Base-by-base conservation (phyloP, 2,329 filamentous ascomycete genomes). In the Gaeumannomyces tritici region DNA sequence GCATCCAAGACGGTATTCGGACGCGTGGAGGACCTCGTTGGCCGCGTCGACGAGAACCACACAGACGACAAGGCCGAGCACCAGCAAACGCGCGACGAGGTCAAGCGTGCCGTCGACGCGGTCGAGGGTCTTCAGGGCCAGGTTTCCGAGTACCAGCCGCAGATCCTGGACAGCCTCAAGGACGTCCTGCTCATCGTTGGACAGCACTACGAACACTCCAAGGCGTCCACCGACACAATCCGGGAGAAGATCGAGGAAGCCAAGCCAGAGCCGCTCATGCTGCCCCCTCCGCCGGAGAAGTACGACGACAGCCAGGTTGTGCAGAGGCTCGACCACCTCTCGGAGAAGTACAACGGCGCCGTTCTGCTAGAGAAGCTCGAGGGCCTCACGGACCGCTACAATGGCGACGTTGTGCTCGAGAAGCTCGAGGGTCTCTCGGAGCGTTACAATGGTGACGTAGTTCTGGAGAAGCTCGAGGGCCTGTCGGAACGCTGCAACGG, bases 141-240 rank as follows among this genome's bases (percentile, higher is more conserved):
- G 63, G 83, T 96, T 33, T 84, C 83, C 11, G 92, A 97, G 72
- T 89, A 89, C 66, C 89, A 97, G 68, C 95, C 95, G 1, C 89
- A 96, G 75, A 89, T 98, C 67, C 83, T 97, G 63, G 88, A 93
- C 61, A 85, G 90, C 0, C 85, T 99, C 66, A 89, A 91, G 69
- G 90, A 97, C 69, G 86, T 98, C n/a, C 81, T 96, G 54, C 80
- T 86, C 9, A 81, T 96, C 28, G 90, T 96, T 62, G 89, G 86
- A 28, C 85, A 96, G 71, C 93, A 98, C 72, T 96, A 89, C 69
- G 91, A 96, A 68, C 90, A 96, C 71, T 89, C 91, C 18, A 91
- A 93, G 74, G 81, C 83, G 57, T 83, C 87, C 0, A 77, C 80
- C 1, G 79, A 74, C 8, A 77, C 79, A 3, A 77, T 88, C 28